Percentiles rank a stretch among this genome's conserved stretches.
Evolutionary conservation across 116 monocot genomes (phyloP).

Genomic region (Zostera marina): DNA sequence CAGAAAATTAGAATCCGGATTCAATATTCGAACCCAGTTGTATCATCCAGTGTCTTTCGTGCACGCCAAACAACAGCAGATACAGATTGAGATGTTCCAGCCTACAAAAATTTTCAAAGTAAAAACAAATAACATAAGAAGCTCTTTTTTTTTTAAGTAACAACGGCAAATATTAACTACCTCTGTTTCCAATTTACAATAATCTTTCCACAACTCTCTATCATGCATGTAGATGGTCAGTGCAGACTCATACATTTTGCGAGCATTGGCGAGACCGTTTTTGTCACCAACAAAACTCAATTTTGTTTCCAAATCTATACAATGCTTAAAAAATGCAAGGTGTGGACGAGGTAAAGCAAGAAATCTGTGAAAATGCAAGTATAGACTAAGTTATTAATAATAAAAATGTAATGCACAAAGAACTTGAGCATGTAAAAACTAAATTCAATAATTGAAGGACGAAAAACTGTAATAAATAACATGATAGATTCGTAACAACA

Average conservation of each 20-base stretch:
- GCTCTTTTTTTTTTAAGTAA: background rate
- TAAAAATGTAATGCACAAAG: no score
- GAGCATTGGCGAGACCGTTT: conserved; percentile 20
- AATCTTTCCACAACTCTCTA: conserved; percentile 38
- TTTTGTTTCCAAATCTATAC: conserved; percentile 56
- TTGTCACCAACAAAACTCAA: conserved; percentile 30
- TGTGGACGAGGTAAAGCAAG: conserved; percentile 61
- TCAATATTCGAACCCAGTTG: conserved; percentile 4
- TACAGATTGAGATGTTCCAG: conserved; percentile 45
- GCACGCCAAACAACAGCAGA: conserved; percentile 41
- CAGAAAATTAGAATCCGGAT: no score
- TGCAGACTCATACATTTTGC: conserved; percentile 39
- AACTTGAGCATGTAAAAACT: background rate
- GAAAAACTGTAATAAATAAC: background rate
- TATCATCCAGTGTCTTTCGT: conserved; percentile 17
- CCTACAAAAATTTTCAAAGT: conserved; percentile 11
- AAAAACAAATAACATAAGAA: background rate
- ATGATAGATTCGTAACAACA: no score
- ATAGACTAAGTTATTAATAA: background rate
- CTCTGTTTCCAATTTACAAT: conserved; percentile 35
- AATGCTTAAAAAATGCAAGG: conserved; percentile 34
- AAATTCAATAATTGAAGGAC: background rate
- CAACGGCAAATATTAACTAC: conserved; percentile 2
- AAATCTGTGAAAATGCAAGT: conserved; percentile 26
- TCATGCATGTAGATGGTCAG: conserved; percentile 17